Percentiles rank a stretch among this genome's conserved stretches.
Conservation (phyloP, 495 filamentous ascomycete species). For the Xylaria telfairii region DNA sequence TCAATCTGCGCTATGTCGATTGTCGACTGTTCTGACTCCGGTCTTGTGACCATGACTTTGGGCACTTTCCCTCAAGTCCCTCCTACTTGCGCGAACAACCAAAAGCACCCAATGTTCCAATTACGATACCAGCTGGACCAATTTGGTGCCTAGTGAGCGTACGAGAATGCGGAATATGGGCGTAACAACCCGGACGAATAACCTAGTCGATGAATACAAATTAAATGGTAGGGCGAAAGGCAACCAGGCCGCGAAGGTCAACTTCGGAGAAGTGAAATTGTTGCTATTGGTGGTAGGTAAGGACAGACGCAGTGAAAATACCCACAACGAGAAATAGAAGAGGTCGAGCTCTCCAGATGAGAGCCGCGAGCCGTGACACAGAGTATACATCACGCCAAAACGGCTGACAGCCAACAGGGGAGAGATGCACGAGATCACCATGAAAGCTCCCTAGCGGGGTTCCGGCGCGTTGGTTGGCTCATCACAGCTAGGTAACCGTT, state of each 20-base stretch:
- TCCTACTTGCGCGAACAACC: background rate
- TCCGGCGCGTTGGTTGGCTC: background rate
- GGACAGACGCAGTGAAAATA: slow-evolving; percentile 12
- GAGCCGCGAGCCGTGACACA: background rate
- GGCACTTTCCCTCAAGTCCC: background rate
- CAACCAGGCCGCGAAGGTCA: slow-evolving; percentile 42
- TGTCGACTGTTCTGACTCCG: slow-evolving; percentile 28
- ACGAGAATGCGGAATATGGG: background rate
- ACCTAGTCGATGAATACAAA: background rate
- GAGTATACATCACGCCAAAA: background rate
- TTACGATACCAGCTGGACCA: background rate
- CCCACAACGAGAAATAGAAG: slow-evolving; percentile 16
- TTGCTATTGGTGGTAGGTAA: slow-evolving; percentile 12
- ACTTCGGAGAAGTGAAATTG: slow-evolving; percentile 40
- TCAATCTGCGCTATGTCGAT: slow-evolving; percentile 32
- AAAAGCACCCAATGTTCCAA: background rate
- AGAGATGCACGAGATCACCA: slow-evolving; percentile 1
- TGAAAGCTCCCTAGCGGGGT: background rate
- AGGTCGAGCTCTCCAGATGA: background rate
- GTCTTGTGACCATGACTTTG: slow-evolving; percentile 26
- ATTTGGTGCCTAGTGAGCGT: too few relatives aligned
- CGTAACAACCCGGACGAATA: background rate
- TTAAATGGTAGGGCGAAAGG: slow-evolving; percentile 27
- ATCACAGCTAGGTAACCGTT: slow-evolving; percentile 14
- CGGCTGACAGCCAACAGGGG: background rate